Evolutionary conservation across 495 filamentous ascomycete species (phyloP).

Genomic region (Penicillium atrosanguineum): DNA sequence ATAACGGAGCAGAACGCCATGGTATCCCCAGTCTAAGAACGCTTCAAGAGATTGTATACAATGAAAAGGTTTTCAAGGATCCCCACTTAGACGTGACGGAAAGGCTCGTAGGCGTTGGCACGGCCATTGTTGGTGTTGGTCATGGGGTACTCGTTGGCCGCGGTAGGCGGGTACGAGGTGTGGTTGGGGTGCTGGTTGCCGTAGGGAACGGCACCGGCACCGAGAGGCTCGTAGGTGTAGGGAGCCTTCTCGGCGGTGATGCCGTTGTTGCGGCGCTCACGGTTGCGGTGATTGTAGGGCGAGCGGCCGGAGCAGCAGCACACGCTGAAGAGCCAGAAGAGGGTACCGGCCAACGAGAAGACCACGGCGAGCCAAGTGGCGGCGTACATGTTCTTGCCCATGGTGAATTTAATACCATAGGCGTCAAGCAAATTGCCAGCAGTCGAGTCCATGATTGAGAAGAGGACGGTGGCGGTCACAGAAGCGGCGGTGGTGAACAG

Average conservation of each 20-base stretch:
- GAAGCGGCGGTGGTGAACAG: conserved; percentile 57
- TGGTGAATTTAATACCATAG: conserved; percentile 61
- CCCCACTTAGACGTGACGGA: conserved; percentile 40
- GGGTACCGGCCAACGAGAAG: conserved; percentile 65
- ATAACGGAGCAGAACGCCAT: conserved; percentile 19
- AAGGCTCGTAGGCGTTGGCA: conserved; percentile 43
- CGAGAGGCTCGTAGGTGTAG: conserved; percentile 51
- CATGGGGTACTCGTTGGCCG: conserved; percentile 21
- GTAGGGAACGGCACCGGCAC: conserved; percentile 24
- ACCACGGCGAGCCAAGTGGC: conserved; percentile 75
- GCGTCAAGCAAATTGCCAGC: conserved; percentile 61
- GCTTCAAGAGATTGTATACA: conserved; percentile 12
- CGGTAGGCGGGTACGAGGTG: conserved; percentile 32
- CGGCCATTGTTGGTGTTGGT: conserved; percentile 18
- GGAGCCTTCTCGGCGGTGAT: conserved; percentile 49
- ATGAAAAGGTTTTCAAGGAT: not conserved
- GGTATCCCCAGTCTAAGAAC: conserved; percentile 27
- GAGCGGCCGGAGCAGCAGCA: conserved; percentile 83
- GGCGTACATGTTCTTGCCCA: conserved; percentile 67
- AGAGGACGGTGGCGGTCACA: conserved; percentile 58
- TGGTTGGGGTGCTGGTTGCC: conserved; percentile 22
- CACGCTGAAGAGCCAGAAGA: conserved; percentile 88
- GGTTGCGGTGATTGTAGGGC: conserved; percentile 41
- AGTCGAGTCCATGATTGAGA: conserved; percentile 54
- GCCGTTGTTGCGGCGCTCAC: conserved; percentile 17